A percentile compares a stretch with the other conserved stretches of the same genome.
Conservation (phyloP, 768 basidiomycete genomes). For the Termitomyces sp. region DNA sequence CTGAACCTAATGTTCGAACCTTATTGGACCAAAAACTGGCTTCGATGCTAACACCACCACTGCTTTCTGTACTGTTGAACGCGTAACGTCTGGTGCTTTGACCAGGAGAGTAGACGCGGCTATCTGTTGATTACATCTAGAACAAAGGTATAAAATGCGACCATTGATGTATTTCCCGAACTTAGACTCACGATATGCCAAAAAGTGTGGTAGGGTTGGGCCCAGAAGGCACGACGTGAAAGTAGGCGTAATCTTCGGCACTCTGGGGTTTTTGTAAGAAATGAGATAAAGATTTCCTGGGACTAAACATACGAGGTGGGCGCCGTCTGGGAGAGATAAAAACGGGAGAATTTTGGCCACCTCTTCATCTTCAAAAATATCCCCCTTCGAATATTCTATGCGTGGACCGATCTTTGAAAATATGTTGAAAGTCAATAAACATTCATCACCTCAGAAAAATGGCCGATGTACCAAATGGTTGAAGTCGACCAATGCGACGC, state of each 20-base stretch:
- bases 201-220: conserved; percentile 79
- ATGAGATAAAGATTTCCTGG: conserved; percentile 1
- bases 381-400: conserved; percentile 78
- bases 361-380: conserved; percentile 82
- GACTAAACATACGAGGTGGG: conserved; percentile 68
- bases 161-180: background rate
- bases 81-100: conserved; percentile 81
- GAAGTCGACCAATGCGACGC: conserved; percentile 91
- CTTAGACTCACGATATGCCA: conserved; percentile 81
- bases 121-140: conserved; percentile 93
- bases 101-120: conserved; percentile 71
- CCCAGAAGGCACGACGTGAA: conserved; percentile 77
- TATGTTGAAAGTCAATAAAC: background rate
- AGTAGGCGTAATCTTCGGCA: conserved; percentile 94
- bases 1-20: conserved; percentile 33
- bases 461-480: conserved; percentile 74
- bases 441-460: background rate
- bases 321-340: conserved; percentile 94
- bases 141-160: background rate
- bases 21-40: conserved; percentile 90
- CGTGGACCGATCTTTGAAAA: conserved; percentile 78
- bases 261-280: conserved; percentile 38
- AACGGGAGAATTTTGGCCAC: conserved; percentile 85
- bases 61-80: conserved; percentile 96
- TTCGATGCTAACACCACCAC: conserved; percentile 90